phyloP scores from a whole-genome alignment of 78 protist species.

The Dictyostelium intermedium region DNA sequence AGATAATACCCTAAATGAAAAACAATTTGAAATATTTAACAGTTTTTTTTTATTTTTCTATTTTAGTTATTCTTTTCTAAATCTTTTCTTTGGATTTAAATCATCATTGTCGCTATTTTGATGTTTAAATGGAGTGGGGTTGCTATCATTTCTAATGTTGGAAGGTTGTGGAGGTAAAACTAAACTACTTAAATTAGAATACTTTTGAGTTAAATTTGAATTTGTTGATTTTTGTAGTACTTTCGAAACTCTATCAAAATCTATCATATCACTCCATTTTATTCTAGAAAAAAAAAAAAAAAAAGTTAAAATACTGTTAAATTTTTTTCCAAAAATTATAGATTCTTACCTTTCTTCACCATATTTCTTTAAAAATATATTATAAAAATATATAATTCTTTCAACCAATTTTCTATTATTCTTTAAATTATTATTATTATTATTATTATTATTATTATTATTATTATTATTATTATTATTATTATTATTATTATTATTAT shows the following conservation, averaged over 20 bases:
- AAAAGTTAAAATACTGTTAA: not conserved
- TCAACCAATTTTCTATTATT: not conserved
- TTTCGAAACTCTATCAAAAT: not conserved
- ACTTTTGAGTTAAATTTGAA: not conserved
- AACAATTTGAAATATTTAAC: not conserved
- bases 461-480: too few species aligned
- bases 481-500: too few species aligned
- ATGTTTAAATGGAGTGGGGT: not conserved
- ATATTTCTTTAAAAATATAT: conserved; percentile 14
- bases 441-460: too few species aligned
- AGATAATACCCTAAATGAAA: too few species aligned
- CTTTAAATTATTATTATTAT: not conserved
- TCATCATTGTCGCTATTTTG: not conserved
- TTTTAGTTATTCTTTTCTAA: not conserved
- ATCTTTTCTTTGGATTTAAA: not conserved
- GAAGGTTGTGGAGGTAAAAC: not conserved
- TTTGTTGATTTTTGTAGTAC: not conserved
- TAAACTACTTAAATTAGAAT: not conserved
- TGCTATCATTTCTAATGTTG: not conserved
- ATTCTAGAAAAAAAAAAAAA: not conserved
- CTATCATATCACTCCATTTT: conserved; percentile 12
- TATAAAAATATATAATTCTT: not conserved
- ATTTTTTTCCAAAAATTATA: not conserved
- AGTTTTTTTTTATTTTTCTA: not conserved
- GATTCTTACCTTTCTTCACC: not conserved